Conservation (phyloP, 345 rosid species). For the Psidium guajava region DNA sequence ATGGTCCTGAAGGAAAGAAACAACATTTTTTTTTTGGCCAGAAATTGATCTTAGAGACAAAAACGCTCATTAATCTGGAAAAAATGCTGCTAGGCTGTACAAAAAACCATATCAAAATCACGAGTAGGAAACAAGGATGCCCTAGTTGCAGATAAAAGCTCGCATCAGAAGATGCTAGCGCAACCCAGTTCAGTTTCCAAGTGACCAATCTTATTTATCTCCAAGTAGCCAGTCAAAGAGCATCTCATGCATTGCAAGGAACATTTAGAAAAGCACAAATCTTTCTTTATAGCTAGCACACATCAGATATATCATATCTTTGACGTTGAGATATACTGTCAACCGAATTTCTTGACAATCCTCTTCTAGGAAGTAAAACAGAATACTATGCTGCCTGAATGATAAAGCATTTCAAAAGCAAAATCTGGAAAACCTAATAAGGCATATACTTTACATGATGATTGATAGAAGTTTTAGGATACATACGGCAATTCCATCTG, state of each 20-base stretch:
- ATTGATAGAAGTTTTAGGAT: neutral
- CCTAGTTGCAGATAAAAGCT: neutral
- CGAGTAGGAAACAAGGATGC: neutral
- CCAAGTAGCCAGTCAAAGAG: neutral
- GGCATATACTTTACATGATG: neutral
- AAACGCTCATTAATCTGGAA: neutral
- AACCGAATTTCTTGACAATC: neutral
- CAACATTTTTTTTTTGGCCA: neutral
- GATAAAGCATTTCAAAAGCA: neutral
- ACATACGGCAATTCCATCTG: slow-evolving; percentile 78
- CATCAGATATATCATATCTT: neutral
- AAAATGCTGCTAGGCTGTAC: neutral
- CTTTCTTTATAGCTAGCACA: neutral
- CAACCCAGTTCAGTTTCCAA: neutral
- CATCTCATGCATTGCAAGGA: neutral
- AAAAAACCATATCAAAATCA: neutral
- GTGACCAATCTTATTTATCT: neutral
- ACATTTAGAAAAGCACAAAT: neutral
- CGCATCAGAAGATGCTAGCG: neutral
- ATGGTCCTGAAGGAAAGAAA: slow-evolving; percentile 47
- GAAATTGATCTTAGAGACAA: neutral
- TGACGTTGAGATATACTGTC: neutral
- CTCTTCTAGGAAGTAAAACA: neutral
- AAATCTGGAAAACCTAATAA: neutral
- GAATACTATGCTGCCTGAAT: neutral